Base-by-base conservation (phyloP, 352 stramenopile species). In the Pseudoperonospora humuli region DNA sequence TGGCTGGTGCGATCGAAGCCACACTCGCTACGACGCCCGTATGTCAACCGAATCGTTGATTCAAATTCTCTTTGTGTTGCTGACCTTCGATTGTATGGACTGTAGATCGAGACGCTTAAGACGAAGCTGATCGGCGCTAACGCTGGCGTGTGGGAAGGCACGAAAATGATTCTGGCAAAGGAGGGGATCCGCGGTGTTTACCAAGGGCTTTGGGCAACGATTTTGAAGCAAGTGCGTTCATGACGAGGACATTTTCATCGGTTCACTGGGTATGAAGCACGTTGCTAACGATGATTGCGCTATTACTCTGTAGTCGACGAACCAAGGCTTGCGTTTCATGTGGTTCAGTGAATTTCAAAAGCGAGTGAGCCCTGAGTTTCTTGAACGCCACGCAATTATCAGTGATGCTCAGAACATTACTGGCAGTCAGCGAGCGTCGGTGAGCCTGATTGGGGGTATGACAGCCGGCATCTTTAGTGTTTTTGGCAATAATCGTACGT, bases 91-190 rank as follows among this genome's bases (percentile, higher is more conserved):
- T 32, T 32, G 7, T 24, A 5, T 17, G 32, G 13, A 24, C 32
- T 61, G 29, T 27, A 86, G 47, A 97, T 86, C 63, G 87, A 98
- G 54, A 98, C 95, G 15, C 69, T 98, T 5, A 98, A 98, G 54
- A 98, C 95, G 19, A 98, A 98, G 65, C 86, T 96, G 20, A 98
- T 98, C 58, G 90, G 97, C 58, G 70, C 94, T 5, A 98, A 98
- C 51, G 76, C 80, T n/a, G 75, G 86, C 5, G 85, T 98, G 62
- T 64, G 94, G 45, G 47, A 78, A 47, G 90, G 90, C 37, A 89
- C 95, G 11, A 86, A 91, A 52, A 84, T 92, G 55, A 97, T 98
- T 57, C 57, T 97, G 21, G 71, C 76, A 5, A 93, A 77, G 10
- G 91, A 98, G 60, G 94, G 94, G 11, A 65, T 96, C 29, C 58